Evolutionary conservation across 2,329 filamentous ascomycete species (phyloP).

Genomic region (Cytospora leucostoma): DNA sequence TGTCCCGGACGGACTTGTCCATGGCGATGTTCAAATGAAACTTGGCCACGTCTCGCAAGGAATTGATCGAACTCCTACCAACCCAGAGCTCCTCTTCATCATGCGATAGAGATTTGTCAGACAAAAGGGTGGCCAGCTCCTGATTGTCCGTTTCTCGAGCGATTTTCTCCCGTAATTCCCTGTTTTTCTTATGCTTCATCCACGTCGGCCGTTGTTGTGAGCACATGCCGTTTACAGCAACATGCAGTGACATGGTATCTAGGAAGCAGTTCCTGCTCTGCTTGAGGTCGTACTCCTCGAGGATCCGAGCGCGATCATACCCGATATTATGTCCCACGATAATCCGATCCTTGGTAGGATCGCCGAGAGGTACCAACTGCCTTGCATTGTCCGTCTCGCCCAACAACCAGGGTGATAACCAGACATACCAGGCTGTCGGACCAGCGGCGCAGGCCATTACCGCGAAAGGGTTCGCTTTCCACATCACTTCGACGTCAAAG

Average conservation of each 20-base stretch:
- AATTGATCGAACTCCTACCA: slow-evolving; percentile 91
- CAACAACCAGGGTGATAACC: slow-evolving; percentile 93
- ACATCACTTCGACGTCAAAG: slow-evolving; percentile 97
- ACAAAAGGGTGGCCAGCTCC: slow-evolving; percentile 71
- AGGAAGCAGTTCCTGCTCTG: slow-evolving; percentile 86
- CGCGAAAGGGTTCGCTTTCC: slow-evolving; percentile 86
- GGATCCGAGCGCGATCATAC: slow-evolving; percentile 84
- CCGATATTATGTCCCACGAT: slow-evolving; percentile 95
- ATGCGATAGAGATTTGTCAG: slow-evolving; percentile 66
- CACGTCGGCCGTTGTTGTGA: slow-evolving; percentile 93
- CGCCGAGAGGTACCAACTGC: slow-evolving; percentile 85
- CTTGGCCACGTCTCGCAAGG: slow-evolving; percentile 89
- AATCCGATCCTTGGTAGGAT: slow-evolving; percentile 70
- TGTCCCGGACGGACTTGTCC: slow-evolving; percentile 83
- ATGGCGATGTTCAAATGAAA: slow-evolving; percentile 92
- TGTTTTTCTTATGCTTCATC: slow-evolving; percentile 94
- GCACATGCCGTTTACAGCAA: slow-evolving; percentile 98
- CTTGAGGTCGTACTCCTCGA: slow-evolving; percentile 83
- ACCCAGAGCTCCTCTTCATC: slow-evolving; percentile 97
- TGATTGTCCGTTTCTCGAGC: slow-evolving; percentile 69
- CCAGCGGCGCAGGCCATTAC: slow-evolving; percentile 96
- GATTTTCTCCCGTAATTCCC: slow-evolving; percentile 79
- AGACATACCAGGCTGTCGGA: slow-evolving; percentile 91
- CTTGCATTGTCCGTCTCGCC: slow-evolving; percentile 75
- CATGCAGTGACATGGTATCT: slow-evolving; percentile 97